Conservation (phyloP, 1,139 yeast genomes). For the Scheffersomyces quercinus region DNA sequence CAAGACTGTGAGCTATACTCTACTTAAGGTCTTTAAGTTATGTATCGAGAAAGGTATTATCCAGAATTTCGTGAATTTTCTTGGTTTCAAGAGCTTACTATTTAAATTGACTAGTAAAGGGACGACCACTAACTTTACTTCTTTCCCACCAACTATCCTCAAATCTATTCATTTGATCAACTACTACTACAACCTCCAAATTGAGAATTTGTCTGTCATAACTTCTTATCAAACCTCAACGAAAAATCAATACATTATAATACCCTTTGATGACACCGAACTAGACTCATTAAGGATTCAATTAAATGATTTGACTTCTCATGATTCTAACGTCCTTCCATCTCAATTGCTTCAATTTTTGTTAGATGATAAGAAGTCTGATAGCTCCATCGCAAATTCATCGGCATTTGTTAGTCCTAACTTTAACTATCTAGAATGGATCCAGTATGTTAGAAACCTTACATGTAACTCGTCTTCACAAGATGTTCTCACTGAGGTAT, state of each 20-base stretch:
- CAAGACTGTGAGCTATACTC: slow-evolving; percentile 21
- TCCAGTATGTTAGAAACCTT: slow-evolving; percentile 16
- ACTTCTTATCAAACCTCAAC: slow-evolving; percentile 16
- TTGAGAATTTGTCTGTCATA: slow-evolving; percentile 9
- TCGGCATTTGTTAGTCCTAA: slow-evolving; percentile 3
- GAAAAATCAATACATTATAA: slow-evolving; percentile 13
- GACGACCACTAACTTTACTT: not conserved
- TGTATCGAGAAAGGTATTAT: slow-evolving; percentile 19
- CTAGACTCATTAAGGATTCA: slow-evolving; percentile 14
- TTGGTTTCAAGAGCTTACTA: slow-evolving; percentile 3
- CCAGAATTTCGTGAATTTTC: slow-evolving; percentile 17
- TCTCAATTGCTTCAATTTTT: slow-evolving; percentile 8
- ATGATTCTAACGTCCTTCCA: slow-evolving; percentile 6
- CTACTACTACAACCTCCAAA: slow-evolving; percentile 14
- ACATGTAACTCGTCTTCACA: slow-evolving; percentile 5
- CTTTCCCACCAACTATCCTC: slow-evolving; percentile 12
- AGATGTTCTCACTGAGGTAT: slow-evolving; percentile 8
- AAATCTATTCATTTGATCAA: slow-evolving; percentile 22
- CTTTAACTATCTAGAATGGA: slow-evolving; percentile 23
- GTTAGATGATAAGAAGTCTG: slow-evolving; percentile 4
- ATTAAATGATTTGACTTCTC: slow-evolving; percentile 5
- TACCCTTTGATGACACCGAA: slow-evolving; percentile 20
- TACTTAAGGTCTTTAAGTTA: slow-evolving; percentile 24
- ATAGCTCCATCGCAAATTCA: not conserved
- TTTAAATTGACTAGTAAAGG: not conserved